Conservation (phyloP, 805 yeast species). For the Starmerella sp. region DNA sequence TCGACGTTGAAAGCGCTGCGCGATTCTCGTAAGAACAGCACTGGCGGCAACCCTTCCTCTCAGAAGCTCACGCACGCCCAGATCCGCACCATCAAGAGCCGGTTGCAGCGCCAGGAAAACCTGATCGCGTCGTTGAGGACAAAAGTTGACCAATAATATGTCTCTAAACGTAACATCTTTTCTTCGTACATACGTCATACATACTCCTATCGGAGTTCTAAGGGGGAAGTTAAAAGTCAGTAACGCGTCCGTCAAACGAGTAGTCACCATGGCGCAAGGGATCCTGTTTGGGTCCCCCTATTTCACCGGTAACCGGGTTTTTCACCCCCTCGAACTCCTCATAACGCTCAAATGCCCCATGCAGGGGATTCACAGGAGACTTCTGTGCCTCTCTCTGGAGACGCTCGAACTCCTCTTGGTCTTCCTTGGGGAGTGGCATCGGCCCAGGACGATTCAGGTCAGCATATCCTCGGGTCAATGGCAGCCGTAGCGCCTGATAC, state of each 20-base stretch:
- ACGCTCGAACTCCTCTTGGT: slow-evolving; percentile 84
- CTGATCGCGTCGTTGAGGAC: slow-evolving; percentile 5
- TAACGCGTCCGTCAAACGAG: slow-evolving; percentile 91
- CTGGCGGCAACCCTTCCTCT: neutral
- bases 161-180: neutral
- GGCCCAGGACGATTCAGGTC: slow-evolving; percentile 39
- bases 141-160: neutral
- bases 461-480: slow-evolving; percentile 6
- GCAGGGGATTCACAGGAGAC: slow-evolving; percentile 39
- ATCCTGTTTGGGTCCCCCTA: slow-evolving; percentile 96
- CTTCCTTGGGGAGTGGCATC: slow-evolving; percentile 63
- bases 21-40: neutral
- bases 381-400: slow-evolving; percentile 64
- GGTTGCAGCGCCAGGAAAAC: slow-evolving; percentile 12
- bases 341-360: slow-evolving; percentile 56
- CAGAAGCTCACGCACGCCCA: neutral
- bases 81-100: neutral
- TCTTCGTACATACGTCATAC: neutral
- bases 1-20: neutral
- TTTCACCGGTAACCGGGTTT: slow-evolving; percentile 88
- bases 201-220: neutral
- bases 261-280: slow-evolving; percentile 87
- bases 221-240: slow-evolving; percentile 54
- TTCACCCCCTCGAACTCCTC: slow-evolving; percentile 94
- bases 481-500: neutral